Base-by-base conservation (phyloP, 2,329 filamentous ascomycete genomes). In the Cladophialophora chaetospira region DNA sequence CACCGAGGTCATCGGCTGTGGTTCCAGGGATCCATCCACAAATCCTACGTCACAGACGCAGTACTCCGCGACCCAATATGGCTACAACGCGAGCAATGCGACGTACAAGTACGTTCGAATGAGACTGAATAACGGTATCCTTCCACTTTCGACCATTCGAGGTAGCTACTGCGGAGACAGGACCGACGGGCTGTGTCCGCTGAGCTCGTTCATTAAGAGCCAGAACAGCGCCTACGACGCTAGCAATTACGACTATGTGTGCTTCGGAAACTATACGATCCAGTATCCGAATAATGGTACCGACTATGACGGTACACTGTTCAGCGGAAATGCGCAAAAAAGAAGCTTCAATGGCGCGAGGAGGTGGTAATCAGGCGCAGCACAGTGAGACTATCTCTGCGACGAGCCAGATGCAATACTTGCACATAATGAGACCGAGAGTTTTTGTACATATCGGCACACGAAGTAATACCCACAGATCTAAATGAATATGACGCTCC, bases 1-100 rank as follows among this genome's bases (percentile, higher is more conserved):
- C 42, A 82, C 81, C 1, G 82, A 84, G 68, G 74, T 82, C 25
- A 79, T 83, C 61, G 80, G 78, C 29, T 84, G 81, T 63, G 68
- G 72, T 2, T 53, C 60, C 0, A 46, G 72, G 0, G 55, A 75
- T 44, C 78, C 82, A 0, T 63, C 63, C 3, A 67, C 74, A 0
- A 73, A 75, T 6, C 40, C 9, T 2, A 23, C 33, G 2, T 38
- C 43, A 35, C 68, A 72, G 21, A 73, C 73, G 0, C 64, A 71
- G 13, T 80, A 80, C 67, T 71, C 70, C 36, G 71, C 73, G 0
- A 66, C 61, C 0, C 74, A 78, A 53, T 79, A 79, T 57, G 77
- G 77, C 40, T 80, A 79, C 65, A 64, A 73, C 21, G 60, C 78
- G 8, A 61, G 64, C 19, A 72, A 72, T 36, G 71, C 72, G 1